Evolutionary conservation across 2,329 filamentous ascomycete genomes (phyloP).

Genomic region (Ascochyta viciae-villosae): DNA sequence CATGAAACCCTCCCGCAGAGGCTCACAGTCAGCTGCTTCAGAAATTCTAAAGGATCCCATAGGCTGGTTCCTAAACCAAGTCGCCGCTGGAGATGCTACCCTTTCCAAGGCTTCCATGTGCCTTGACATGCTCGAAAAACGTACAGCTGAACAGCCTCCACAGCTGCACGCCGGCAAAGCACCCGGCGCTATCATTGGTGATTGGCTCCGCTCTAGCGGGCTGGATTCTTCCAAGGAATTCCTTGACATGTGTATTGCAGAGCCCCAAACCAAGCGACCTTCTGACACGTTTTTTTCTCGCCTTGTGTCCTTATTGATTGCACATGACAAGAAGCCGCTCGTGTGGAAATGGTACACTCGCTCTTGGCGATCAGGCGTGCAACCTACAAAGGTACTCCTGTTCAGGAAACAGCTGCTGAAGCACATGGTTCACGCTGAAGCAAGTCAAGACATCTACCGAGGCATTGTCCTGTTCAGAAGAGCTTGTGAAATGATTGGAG

Average conservation of each 20-base stretch:
- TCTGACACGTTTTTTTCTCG: conserved; percentile 22
- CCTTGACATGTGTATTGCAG: conserved; percentile 23
- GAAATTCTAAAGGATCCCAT: conserved; percentile 48
- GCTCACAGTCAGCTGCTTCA: conserved; percentile 34
- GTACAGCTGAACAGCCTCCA: conserved; percentile 7
- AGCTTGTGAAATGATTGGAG: conserved; percentile 27
- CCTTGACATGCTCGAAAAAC: conserved; percentile 41
- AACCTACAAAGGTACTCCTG: conserved; percentile 21
- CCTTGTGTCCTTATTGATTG: conserved; percentile 32
- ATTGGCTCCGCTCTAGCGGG: conserved; percentile 42
- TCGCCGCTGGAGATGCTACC: conserved; percentile 48
- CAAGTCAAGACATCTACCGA: conserved; percentile 19
- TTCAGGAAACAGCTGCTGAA: conserved; percentile 36
- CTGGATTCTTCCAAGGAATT: conserved; percentile 39
- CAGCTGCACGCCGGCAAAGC: conserved; percentile 14
- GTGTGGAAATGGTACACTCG: conserved; percentile 43
- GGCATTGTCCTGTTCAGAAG: conserved; percentile 36
- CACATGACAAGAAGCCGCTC: conserved; percentile 27
- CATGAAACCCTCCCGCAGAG: conserved; percentile 35
- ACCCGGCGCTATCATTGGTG: conserved; percentile 31
- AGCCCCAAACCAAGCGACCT: conserved; percentile 9
- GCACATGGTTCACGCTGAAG: conserved; percentile 29
- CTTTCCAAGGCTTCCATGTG: conserved; percentile 50
- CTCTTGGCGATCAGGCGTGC: background rate
- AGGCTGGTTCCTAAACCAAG: conserved; percentile 50